phyloP scores from a whole-genome alignment of 352 stramenopile genomes.

The Phytophthora citricola region DNA sequence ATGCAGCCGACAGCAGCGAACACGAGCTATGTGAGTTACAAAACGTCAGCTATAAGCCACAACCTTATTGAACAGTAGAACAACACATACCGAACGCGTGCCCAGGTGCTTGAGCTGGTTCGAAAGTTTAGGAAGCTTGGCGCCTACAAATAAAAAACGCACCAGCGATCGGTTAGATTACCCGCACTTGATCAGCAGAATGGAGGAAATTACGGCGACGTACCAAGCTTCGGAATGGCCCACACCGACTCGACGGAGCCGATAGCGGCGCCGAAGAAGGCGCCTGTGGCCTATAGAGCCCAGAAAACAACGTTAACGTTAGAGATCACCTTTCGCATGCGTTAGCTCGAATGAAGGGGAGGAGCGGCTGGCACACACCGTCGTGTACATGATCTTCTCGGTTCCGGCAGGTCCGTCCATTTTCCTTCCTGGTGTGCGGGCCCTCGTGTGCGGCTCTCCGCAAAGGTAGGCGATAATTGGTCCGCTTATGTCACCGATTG shows the following conservation, averaged over 20 bases:
- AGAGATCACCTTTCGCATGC: not conserved
- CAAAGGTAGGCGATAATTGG: slow-evolving; percentile 24
- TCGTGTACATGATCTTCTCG: slow-evolving; percentile 84
- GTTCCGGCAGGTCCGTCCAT: slow-evolving; percentile 72
- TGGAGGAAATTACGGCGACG: slow-evolving; percentile 8
- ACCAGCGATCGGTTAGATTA: not conserved
- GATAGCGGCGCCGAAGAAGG: slow-evolving; percentile 77
- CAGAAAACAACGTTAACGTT: not conserved
- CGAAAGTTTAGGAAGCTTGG: slow-evolving; percentile 83
- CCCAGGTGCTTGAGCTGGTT: slow-evolving; percentile 85
- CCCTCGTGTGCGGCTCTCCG: slow-evolving; percentile 29
- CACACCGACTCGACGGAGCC: slow-evolving; percentile 88
- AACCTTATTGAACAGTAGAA: not conserved
- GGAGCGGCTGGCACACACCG: slow-evolving; percentile 40
- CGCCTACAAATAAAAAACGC: slow-evolving; percentile 41
- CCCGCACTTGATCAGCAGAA: not conserved
- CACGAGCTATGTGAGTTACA: slow-evolving; percentile 55
- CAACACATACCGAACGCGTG: slow-evolving; percentile 59
- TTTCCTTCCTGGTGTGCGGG: slow-evolving; percentile 30
- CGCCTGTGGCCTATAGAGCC: slow-evolving; percentile 60
- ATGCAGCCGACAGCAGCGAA: slow-evolving; percentile 71
- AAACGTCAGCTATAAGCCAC: slow-evolving; percentile 5
- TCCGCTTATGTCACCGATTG: slow-evolving; percentile 1
- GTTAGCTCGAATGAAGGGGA: not conserved
- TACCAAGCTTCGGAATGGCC: slow-evolving; percentile 88